Evolutionary conservation across 345 rosid genomes (phyloP).

Genomic region (Linum lewisii): DNA sequence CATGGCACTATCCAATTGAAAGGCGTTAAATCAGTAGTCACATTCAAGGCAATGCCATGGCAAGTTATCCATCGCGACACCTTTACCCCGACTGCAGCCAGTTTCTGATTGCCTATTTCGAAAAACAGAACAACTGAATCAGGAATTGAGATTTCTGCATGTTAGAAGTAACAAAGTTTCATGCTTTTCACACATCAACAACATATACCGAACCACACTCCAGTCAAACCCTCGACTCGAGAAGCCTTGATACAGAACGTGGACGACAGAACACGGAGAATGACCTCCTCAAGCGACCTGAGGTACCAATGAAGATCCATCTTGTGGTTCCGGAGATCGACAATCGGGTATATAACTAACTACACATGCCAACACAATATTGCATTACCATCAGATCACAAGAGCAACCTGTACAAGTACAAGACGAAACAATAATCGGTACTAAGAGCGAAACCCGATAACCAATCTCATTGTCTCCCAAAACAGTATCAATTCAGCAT

Average conservation of each 20-base stretch:
- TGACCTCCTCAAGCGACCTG: slow-evolving; percentile 78
- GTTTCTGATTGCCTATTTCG: slow-evolving; percentile 61
- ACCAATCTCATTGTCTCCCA: no score
- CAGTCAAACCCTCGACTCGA: slow-evolving; percentile 63
- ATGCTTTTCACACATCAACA: background rate
- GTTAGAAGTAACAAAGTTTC: no score
- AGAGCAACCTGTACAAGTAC: no score
- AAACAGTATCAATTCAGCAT: background rate
- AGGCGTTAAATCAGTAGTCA: slow-evolving; percentile 63
- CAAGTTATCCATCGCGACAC: slow-evolving; percentile 67
- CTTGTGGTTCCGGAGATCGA: slow-evolving; percentile 79
- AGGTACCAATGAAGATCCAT: slow-evolving; percentile 96
- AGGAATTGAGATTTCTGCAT: no score
- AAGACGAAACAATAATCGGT: no score
- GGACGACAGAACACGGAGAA: slow-evolving; percentile 58
- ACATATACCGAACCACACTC: slow-evolving; percentile 86
- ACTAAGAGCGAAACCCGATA: no score
- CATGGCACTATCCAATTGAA: slow-evolving; percentile 67
- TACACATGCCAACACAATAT: slow-evolving; percentile 17
- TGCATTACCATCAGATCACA: background rate
- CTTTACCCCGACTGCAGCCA: slow-evolving; percentile 74
- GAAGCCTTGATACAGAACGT: slow-evolving; percentile 67
- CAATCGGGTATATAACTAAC: slow-evolving; percentile 84
- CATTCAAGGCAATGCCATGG: slow-evolving; percentile 80
- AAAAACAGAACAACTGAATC: no score